phyloP scores from a whole-genome alignment of 805 yeast genomes.

The Sugiyamaella qingdaonensis region DNA sequence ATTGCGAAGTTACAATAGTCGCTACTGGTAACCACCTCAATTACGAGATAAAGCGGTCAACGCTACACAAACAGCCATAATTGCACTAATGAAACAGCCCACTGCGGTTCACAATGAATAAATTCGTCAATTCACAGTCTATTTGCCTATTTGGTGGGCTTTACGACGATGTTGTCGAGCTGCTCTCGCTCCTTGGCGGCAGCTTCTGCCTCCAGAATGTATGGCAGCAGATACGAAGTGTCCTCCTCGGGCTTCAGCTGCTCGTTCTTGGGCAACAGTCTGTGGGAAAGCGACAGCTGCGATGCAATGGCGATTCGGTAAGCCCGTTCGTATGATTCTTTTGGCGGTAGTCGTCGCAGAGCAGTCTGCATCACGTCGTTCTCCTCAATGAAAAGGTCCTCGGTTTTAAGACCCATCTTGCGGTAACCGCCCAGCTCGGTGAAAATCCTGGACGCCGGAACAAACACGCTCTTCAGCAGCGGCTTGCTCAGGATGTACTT shows the following conservation, averaged over 20 bases:
- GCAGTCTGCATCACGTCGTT: constrained; percentile 83
- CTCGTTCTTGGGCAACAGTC: constrained; percentile 75
- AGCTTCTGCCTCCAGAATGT: constrained; percentile 89
- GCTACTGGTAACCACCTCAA: too few species aligned
- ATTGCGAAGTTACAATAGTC: too few species aligned
- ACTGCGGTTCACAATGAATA: too few species aligned
- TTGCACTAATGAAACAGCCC: too few species aligned
- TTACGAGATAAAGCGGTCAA: too few species aligned
- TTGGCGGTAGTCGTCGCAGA: constrained; percentile 76
- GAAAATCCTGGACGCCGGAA: constrained; percentile 77
- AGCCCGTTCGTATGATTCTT: constrained; percentile 83
- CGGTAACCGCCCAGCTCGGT: constrained; percentile 84
- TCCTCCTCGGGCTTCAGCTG: constrained; percentile 70
- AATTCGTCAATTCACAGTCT: neutral
- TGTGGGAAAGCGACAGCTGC: constrained; percentile 80
- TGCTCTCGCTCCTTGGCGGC: constrained; percentile 84
- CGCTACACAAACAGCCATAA: too few species aligned
- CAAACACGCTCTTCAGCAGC: constrained; percentile 63
- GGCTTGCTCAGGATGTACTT: constrained; percentile 82
- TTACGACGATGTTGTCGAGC: constrained; percentile 68
- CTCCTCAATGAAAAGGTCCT: constrained; percentile 87
- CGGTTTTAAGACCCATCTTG: constrained; percentile 83
- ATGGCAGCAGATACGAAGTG: constrained; percentile 68
- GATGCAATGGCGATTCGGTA: constrained; percentile 90
- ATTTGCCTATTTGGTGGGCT: constrained; percentile 17